Conservation (phyloP, 768 basidiomycete genomes). For the Hericium coralloides region DNA sequence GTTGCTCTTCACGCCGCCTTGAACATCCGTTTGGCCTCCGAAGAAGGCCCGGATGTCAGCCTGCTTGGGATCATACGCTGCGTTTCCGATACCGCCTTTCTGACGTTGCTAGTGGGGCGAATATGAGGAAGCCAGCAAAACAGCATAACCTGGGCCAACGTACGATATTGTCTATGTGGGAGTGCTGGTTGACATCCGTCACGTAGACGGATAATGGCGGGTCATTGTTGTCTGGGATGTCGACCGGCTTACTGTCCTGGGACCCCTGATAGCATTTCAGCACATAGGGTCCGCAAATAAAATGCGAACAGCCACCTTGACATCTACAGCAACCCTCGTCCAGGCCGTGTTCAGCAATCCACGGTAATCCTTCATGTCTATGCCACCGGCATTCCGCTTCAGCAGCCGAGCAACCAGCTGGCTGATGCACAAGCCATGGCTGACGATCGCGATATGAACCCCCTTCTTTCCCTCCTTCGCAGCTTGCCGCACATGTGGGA, state of each 20-base stretch:
- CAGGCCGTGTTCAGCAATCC: conserved; percentile 66
- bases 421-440: conserved; percentile 65
- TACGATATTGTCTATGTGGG: conserved; percentile 51
- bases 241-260: conserved; percentile 15
- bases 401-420: conserved; percentile 42
- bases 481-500: conserved; percentile 44
- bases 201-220: conserved; percentile 35
- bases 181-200: conserved; percentile 43
- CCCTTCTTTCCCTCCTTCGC: conserved; percentile 29
- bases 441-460: conserved; percentile 56
- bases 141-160: conserved; percentile 18
- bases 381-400: conserved; percentile 28
- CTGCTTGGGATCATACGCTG: conserved; percentile 67
- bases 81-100: conserved; percentile 65
- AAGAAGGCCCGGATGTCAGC: conserved; percentile 72
- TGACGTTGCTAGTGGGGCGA: conserved; percentile 43
- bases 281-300: background rate
- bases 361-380: conserved; percentile 29
- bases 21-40: conserved; percentile 24
- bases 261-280: conserved; percentile 19
- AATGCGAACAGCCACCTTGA: conserved; percentile 27
- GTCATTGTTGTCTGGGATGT: conserved; percentile 16
- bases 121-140: background rate
- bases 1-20: conserved; percentile 17
- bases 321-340: conserved; percentile 44